A percentile compares a stretch with the other conserved stretches of the same genome.
Evolutionary conservation across 2,329 filamentous ascomycete species (phyloP).

Genomic region (Neonectria sp.): DNA sequence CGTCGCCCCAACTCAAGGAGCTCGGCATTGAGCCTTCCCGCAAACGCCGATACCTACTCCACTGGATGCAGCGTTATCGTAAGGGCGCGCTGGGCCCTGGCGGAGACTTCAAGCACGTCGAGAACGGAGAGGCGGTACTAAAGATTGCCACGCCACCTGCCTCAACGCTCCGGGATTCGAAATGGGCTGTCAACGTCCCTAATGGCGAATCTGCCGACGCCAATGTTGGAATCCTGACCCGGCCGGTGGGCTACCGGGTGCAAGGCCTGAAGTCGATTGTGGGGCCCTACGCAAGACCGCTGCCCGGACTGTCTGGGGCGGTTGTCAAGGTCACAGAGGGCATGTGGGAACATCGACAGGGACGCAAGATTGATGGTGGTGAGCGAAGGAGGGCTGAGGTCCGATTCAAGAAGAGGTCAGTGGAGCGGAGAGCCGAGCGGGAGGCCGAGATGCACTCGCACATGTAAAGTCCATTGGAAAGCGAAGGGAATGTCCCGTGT

Average conservation of each 20-base stretch:
- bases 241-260: slow-evolving; percentile 71
- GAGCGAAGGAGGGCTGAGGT: slow-evolving; percentile 91
- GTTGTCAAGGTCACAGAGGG: slow-evolving; percentile 83
- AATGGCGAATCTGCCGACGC: slow-evolving; percentile 54
- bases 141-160: slow-evolving; percentile 61
- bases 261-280: slow-evolving; percentile 78
- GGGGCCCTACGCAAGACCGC: slow-evolving; percentile 80
- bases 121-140: slow-evolving; percentile 67
- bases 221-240: slow-evolving; percentile 38
- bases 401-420: slow-evolving; percentile 86
- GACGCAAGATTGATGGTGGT: slow-evolving; percentile 95
- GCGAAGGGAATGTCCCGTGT: slow-evolving; percentile 42
- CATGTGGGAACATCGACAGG: slow-evolving; percentile 91
- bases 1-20: slow-evolving; percentile 82
- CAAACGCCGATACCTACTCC: slow-evolving; percentile 85
- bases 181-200: slow-evolving; percentile 71
- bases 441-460: slow-evolving; percentile 57
- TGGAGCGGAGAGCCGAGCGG: slow-evolving; percentile 80
- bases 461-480: slow-evolving; percentile 46
- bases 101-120: slow-evolving; percentile 83
- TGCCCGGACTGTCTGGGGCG: slow-evolving; percentile 77
- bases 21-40: slow-evolving; percentile 90
- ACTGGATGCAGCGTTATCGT: slow-evolving; percentile 89
- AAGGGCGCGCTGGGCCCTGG: slow-evolving; percentile 84
- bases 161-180: slow-evolving; percentile 59